Base-by-base conservation (phyloP, 495 filamentous ascomycete species). In the Aspergillus funiculosus region DNA sequence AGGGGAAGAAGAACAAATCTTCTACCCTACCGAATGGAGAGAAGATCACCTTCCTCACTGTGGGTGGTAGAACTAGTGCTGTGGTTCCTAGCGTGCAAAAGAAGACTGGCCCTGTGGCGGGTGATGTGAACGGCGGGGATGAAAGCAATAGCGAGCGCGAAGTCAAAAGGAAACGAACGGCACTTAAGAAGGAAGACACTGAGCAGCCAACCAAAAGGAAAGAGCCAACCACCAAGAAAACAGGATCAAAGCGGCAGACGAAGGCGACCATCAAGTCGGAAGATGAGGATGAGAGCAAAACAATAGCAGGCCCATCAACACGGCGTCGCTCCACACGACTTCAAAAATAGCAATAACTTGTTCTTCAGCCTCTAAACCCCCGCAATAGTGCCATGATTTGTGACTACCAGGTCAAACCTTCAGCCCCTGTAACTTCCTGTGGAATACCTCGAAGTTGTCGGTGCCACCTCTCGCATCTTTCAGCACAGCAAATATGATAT, bases 21-120 rank as follows among this genome's bases (percentile, higher is more conserved):
- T 73, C 72, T 2, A 77, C 67, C 13, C 64, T 96, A 18, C 89
- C 89, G 2, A 94, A 82, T 52, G 92, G 92, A 0, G 83, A 86
- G 44, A 87, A 81, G 63, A 81, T 97, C 22, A 79, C 76, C 0
- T 89, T 84, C 55, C 51, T 96, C 17, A 95, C 82, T 9, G 90
- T 96, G 4, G 89, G 90, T 3, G 87, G 88, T 2, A 74, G 92
- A 48, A 95, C 92, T 2, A 94, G 86, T 50, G 91, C 87, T 19
- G 80, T 92, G 25, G 87, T 91, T 5, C 88, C 86, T 0, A 81
- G 74, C 44, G 68, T 89, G 20, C 92, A 97, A 69, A 92, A 89
- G 66, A 94, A 94, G 71, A 82, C 79, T 0, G 78, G 74, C 11
- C 61, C 69, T 19, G 65, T 65, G 28, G 56, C 62, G 7, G 69